phyloP scores from a whole-genome alignment of 441 rosid species.

The Brassica balearica region DNA sequence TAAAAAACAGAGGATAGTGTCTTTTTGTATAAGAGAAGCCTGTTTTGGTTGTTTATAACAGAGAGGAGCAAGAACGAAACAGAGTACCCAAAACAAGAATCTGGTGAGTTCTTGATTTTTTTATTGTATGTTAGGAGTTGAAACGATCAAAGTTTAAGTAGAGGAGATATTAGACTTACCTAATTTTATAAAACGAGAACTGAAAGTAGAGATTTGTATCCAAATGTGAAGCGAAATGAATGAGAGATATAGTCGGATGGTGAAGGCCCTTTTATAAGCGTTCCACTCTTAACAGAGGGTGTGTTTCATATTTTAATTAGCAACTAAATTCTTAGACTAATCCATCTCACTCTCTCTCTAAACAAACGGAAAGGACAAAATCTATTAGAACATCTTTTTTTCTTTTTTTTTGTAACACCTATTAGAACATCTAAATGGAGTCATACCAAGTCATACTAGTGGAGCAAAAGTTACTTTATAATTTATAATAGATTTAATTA shows the following conservation, averaged over 20 bases:
- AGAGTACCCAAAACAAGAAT: slow-evolving; percentile 20
- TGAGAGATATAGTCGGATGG: slow-evolving; percentile 26
- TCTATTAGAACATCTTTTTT: too few relatives aligned
- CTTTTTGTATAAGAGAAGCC: neutral
- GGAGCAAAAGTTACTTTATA: too few relatives aligned
- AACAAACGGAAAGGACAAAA: too few relatives aligned
- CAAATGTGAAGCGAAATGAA: slow-evolving; percentile 33
- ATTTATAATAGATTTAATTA: too few relatives aligned
- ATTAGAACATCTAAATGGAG: too few relatives aligned
- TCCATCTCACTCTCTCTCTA: neutral
- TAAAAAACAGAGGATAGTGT: neutral
- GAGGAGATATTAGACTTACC: slow-evolving; percentile 31
- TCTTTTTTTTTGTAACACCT: too few relatives aligned
- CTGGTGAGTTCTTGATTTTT: slow-evolving; percentile 21
- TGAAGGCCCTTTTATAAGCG: slow-evolving; percentile 41
- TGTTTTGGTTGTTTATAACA: neutral
- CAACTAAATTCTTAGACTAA: slow-evolving; percentile 7
- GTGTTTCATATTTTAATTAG: slow-evolving; percentile 1
- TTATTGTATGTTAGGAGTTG: neutral
- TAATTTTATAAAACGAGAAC: slow-evolving; percentile 12
- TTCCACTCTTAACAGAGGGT: slow-evolving; percentile 5
- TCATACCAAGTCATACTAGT: too few relatives aligned
- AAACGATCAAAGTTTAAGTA: neutral
- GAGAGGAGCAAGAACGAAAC: slow-evolving; percentile 8
- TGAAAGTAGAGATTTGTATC: slow-evolving; percentile 27